phyloP scores from a whole-genome alignment of 805 yeast species.

The Komagataella phaffii region DNA sequence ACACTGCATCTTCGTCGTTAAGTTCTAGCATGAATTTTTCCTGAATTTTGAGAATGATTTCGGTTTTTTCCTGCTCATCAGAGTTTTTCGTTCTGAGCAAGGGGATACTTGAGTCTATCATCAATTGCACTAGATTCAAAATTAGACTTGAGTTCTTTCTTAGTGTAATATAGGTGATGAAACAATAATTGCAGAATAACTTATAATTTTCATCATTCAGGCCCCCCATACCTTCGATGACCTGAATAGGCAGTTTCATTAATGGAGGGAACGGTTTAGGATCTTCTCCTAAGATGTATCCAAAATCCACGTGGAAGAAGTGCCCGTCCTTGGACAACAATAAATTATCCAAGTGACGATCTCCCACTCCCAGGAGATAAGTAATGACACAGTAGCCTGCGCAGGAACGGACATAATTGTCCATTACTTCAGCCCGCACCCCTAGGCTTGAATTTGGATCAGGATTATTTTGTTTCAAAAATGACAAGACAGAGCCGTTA shows the following conservation, averaged over 20 bases:
- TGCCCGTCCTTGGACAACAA: constrained; percentile 66
- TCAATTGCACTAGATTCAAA: constrained; percentile 79
- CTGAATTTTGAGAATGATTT: constrained; percentile 81
- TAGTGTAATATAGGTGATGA: constrained; percentile 83
- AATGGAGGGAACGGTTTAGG: constrained; percentile 98
- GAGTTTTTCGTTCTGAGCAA: constrained; percentile 42
- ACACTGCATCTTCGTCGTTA: constrained; percentile 91
- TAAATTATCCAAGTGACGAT: constrained; percentile 87
- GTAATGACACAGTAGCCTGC: constrained; percentile 98
- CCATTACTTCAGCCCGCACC: constrained; percentile 64
- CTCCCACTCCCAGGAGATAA: constrained; percentile 91
- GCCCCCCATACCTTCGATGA: constrained; percentile 97
- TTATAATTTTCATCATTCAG: constrained; percentile 72
- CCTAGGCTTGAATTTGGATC: constrained; percentile 30
- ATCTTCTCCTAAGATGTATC: constrained; percentile 90
- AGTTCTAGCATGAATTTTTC: constrained; percentile 89
- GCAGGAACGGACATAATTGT: constrained; percentile 85
- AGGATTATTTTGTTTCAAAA: constrained; percentile 52
- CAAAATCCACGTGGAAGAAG: constrained; percentile 97
- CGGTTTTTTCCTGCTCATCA: constrained; percentile 57
- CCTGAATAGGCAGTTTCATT: constrained; percentile 94
- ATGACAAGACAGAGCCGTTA: constrained; percentile 64
- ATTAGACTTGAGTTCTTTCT: constrained; percentile 85
- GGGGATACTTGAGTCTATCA: constrained; percentile 90
- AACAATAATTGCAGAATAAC: constrained; percentile 84